phyloP scores from a whole-genome alignment of 2,329 filamentous ascomycete species.

The Sclerotinia borealis region DNA sequence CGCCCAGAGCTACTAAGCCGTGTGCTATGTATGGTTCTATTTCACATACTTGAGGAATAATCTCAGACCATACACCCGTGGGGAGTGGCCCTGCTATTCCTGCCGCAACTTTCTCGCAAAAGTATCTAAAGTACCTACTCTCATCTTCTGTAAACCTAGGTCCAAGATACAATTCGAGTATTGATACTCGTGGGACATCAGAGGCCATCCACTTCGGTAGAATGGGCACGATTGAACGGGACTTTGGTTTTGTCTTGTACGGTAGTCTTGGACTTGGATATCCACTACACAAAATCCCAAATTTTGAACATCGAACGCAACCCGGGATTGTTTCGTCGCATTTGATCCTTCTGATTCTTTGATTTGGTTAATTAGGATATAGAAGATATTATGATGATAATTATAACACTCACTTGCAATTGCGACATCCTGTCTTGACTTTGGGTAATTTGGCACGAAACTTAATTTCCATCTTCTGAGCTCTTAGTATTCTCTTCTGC shows the following conservation, averaged over 20 bases:
- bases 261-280: slow-evolving; percentile 15
- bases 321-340: slow-evolving; percentile 22
- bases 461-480: not conserved
- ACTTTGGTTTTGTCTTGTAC: not conserved
- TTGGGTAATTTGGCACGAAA: slow-evolving; percentile 11
- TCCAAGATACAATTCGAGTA: not conserved
- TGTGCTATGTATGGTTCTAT: slow-evolving; percentile 18
- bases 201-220: not conserved
- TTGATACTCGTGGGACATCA: not conserved
- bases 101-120: slow-evolving; percentile 16
- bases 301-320: slow-evolving; percentile 18
- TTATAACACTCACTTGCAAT: slow-evolving; percentile 15
- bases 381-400: not conserved
- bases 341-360: slow-evolving; percentile 40
- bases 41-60: slow-evolving; percentile 20
- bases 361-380: not conserved
- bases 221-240: not conserved
- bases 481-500: not conserved
- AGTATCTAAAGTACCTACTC: slow-evolving; percentile 18
- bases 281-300: slow-evolving; percentile 19
- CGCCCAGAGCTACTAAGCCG: slow-evolving; percentile 20
- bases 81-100: slow-evolving; percentile 17
- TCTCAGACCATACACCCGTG: slow-evolving; percentile 16
- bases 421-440: slow-evolving; percentile 14
- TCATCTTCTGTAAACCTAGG: slow-evolving; percentile 15